Evolutionary conservation across 176 grass and related monocot species (phyloP), one percentile per base, ranked within the genome.

Genomic region (Coix lacrymajobi): DNA sequence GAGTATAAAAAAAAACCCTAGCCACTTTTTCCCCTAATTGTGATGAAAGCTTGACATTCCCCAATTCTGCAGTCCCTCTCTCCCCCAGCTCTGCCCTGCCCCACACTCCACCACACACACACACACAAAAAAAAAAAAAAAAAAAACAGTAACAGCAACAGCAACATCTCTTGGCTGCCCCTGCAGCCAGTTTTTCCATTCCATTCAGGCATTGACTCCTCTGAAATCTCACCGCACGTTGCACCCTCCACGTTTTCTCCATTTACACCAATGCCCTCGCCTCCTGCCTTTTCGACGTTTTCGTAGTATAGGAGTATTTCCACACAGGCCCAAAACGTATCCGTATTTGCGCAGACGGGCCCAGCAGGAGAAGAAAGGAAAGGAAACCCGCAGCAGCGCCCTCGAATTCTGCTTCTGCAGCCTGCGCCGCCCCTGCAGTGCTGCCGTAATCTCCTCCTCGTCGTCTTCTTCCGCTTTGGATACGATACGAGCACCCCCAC

Each of bases 61-160:
- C 9, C 54, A 82, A 82, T 83, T 82, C 88, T 65, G 52, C 36
- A 3, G 73, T 90, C 83, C 17, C 79, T 86, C 44, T 78, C 86
- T 36, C 46, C 30, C 7, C 31, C 45, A 24, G 32, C 57, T 24
- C 71, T 28, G 30, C 80, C 81, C 81, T 33, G 76, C n/a, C 34
- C 71, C 79, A 73, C 78, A 38, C 65, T 60, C 72, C 73, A 38
- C 78, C 79, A 58, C 65, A 20, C 66, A 8, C 8, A n/a, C n/a
- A n/a, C n/a, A 37, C 3, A 6, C 43, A 46, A 48, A 15, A 48
- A 6, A 48, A 48, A 48, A 9, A 40, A n/a, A n/a, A n/a, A n/a
- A n/a, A n/a, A n/a, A n/a, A n/a, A n/a, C n/a, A n/a, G n/a, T n/a
- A n/a, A n/a, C n/a, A n/a, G n/a, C 61, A 40, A 2, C 7, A 40